Percentiles rank a stretch among this genome's conserved stretches.
These are phyloP conservation scores for Daldinia loculata DNA, from an alignment of 495 filamentous ascomycete species.

Conservation along the genomic window DNA sequence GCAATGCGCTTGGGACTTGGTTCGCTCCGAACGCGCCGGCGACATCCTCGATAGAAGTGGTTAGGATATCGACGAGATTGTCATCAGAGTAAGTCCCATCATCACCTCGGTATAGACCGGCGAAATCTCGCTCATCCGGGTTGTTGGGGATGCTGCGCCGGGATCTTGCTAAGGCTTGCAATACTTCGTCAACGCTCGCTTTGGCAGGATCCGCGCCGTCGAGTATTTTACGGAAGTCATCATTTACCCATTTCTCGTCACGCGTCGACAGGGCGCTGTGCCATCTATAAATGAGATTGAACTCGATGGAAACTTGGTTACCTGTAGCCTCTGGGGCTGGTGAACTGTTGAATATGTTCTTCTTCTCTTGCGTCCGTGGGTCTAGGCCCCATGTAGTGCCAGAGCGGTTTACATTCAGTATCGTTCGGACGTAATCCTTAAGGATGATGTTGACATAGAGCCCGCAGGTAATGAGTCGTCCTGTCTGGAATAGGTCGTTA, in stretches of 20 bases:
- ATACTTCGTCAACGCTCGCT: constrained; percentile 59
- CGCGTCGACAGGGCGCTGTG: constrained; percentile 69
- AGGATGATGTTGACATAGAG: constrained; percentile 87
- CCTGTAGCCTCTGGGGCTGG: constrained; percentile 65
- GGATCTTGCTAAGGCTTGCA: constrained; percentile 60
- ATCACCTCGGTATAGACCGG: constrained; percentile 58
- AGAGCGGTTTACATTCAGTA: constrained; percentile 78
- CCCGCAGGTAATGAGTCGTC: constrained; percentile 78
- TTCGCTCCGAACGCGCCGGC: constrained; percentile 68
- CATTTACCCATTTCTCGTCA: constrained; percentile 71
- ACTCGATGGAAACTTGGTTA: constrained; percentile 82
- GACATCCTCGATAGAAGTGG: constrained; percentile 64
- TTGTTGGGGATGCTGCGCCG: constrained; percentile 60
- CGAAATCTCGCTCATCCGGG: constrained; percentile 66
- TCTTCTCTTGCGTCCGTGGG: constrained; percentile 68
- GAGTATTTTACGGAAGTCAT: constrained; percentile 63
- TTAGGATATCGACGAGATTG: constrained; percentile 65
- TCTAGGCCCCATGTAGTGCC: constrained; percentile 84
- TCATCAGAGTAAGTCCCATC: constrained; percentile 65
- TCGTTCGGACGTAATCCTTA: constrained; percentile 84
- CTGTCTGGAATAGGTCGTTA: constrained; percentile 86
- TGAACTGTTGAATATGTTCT: constrained; percentile 65
- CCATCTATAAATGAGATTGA: constrained; percentile 70
- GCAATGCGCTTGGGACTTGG: constrained; percentile 71
- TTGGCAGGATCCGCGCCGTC: constrained; percentile 58